These are phyloP conservation scores for Tetrahymena thermophila DNA, from an alignment of 73 alveolate genomes.

Conservation along the genomic window DNA sequence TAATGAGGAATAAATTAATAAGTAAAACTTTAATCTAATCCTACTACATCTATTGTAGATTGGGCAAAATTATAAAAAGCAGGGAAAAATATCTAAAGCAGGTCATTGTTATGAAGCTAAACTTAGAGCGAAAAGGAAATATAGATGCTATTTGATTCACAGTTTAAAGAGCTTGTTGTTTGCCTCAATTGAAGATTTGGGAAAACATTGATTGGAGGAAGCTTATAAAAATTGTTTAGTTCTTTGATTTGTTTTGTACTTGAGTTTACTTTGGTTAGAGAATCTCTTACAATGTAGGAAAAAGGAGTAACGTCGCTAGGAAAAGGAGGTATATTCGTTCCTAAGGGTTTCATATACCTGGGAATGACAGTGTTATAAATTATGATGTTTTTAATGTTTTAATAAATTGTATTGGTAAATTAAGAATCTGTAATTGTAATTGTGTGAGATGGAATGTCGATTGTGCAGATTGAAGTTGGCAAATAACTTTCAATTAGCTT, in stretches of 20 bases:
- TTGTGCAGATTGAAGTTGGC: neutral
- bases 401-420: neutral
- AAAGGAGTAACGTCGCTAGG: neutral
- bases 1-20: neutral
- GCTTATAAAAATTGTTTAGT: neutral
- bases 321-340: neutral
- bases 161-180: neutral
- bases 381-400: neutral
- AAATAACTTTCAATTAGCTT: neutral
- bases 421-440: neutral
- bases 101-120: neutral
- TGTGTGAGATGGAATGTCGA: neutral
- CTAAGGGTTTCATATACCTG: neutral
- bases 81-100: neutral
- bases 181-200: neutral
- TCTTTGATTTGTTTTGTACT: neutral
- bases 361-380: neutral
- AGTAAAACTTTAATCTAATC: neutral
- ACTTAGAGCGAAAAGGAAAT: neutral
- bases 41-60: neutral
- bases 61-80: neutral
- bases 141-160: neutral
- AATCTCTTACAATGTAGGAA: neutral
- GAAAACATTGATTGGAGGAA: neutral
- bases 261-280: neutral